Base-by-base conservation (phyloP, 164 flowering plant species). In the Macadamia integrifolia region DNA sequence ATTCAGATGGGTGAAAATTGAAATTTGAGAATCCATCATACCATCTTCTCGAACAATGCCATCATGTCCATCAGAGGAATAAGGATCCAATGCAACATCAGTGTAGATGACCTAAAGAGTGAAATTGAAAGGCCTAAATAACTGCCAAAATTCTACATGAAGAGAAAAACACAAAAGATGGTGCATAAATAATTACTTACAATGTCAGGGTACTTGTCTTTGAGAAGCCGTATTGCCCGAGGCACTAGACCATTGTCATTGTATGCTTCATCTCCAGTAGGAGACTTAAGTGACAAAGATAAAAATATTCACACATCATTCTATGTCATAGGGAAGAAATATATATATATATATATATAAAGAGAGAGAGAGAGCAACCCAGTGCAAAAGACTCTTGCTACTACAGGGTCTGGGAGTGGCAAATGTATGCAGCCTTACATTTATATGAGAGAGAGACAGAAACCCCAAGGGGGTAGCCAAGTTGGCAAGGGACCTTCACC, bases 41-140 rank as follows among this genome's bases (percentile, higher is more conserved):
- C 99, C 99, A 82, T 94, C 99, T 85, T 90, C 97, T 76, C 97
- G 83, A 55, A 92, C 97, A 70, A 94, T 94, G 63, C 98, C 97
- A 83, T 91, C 98, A 76, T 94, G 98, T 46, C 98, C 98, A 80
- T 92, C 95, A 14, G 95, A 90, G 59, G 92, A 87, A 73, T 94
- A 94, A 31, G 97, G 97, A 78, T 94, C 99, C 74, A 94, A 78
- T 69, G 97, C 97, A 78, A 94, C 97, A 87, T 94, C 99, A 12
- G 99, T 94, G 77, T 89, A 90, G 58, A 92, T 89, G 61, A 92
- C 84, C 99, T 94, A 75, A 67, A 28, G n/a, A 76, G 58, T 79
- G 49, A 69, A 40, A 60, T 62, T 58, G 49, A 50, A 48, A 9
- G 60, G 60, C 49, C 40, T 18, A 55, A 52, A 50, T 64, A 35